phyloP scores from a whole-genome alignment of 345 rosid genomes.

The Linum trigynum region DNA sequence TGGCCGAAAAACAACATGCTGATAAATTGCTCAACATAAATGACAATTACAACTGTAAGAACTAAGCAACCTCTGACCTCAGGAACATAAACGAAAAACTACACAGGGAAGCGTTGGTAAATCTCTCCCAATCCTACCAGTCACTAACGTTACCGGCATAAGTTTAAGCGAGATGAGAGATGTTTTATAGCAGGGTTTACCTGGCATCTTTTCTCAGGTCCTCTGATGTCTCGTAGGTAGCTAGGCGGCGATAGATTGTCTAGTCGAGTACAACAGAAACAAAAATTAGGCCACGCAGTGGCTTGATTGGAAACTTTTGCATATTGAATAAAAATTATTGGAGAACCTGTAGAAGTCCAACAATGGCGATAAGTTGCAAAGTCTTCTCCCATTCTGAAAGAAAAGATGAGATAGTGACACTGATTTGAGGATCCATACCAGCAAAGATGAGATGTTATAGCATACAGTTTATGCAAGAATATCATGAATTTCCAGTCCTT shows the following conservation, averaged over 20 bases:
- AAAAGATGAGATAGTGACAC: constrained; percentile 6
- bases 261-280: constrained; percentile 21
- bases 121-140: too few relatives aligned
- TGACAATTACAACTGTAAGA: not conserved
- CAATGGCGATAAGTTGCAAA: constrained; percentile 61
- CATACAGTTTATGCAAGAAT: not conserved
- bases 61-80: too few relatives aligned
- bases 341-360: constrained; percentile 72
- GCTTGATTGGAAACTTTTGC: not conserved
- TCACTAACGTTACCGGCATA: too few relatives aligned
- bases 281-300: constrained; percentile 3
- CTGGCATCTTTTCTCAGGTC: constrained; percentile 68
- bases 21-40: not conserved
- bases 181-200: constrained; percentile 29
- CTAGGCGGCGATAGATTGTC: constrained; percentile 58
- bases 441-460: too few relatives aligned
- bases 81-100: too few relatives aligned
- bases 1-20: not conserved
- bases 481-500: not conserved
- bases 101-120: too few relatives aligned
- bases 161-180: not conserved
- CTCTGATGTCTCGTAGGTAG: constrained; percentile 52
- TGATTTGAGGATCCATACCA: too few relatives aligned
- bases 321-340: not conserved
- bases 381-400: constrained; percentile 88